Evolutionary conservation across 1,139 yeast species (phyloP).

Genomic region (Suhomyces chickasaworum): DNA sequence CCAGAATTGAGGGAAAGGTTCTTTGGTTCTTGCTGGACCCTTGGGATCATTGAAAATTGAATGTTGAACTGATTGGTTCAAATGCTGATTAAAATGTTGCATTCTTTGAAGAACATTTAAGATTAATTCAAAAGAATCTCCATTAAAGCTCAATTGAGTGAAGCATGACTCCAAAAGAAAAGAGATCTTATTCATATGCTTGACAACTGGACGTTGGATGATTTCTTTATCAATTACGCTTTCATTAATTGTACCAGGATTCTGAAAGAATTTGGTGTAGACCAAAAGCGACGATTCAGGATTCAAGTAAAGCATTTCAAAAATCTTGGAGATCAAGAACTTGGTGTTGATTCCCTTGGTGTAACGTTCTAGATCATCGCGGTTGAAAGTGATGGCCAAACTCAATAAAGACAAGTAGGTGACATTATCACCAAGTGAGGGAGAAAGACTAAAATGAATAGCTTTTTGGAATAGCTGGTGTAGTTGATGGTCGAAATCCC

Average conservation of each 20-base stretch:
- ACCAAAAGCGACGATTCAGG: slow-evolving; percentile 14
- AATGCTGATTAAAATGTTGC: slow-evolving; percentile 28
- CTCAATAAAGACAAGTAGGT: slow-evolving; percentile 36
- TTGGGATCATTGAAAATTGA: slow-evolving; percentile 26
- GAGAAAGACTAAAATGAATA: slow-evolving; percentile 30
- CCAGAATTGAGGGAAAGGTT: slow-evolving; percentile 36
- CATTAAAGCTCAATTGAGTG: slow-evolving; percentile 22
- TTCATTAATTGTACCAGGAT: slow-evolving; percentile 17
- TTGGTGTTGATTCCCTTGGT: slow-evolving; percentile 26
- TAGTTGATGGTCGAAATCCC: slow-evolving; percentile 33
- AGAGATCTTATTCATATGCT: slow-evolving; percentile 52
- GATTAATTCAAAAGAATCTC: slow-evolving; percentile 24
- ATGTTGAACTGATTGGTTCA: slow-evolving; percentile 28
- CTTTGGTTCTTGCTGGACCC: slow-evolving; percentile 15
- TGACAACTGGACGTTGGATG: slow-evolving; percentile 45
- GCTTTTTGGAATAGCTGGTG: slow-evolving; percentile 27
- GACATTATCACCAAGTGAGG: slow-evolving; percentile 26
- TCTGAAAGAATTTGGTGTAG: slow-evolving; percentile 24
- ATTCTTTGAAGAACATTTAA: slow-evolving; percentile 24
- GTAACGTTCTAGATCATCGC: slow-evolving; percentile 26
- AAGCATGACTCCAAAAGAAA: slow-evolving; percentile 45
- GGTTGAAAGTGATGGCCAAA: slow-evolving; percentile 33
- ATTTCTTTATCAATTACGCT: slow-evolving; percentile 20
- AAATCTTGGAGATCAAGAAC: slow-evolving; percentile 26
- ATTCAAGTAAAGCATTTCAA: slow-evolving; percentile 27